These are phyloP conservation scores for Nidularia pulvinata DNA, from an alignment of 768 basidiomycete genomes.

Conservation along the genomic window DNA sequence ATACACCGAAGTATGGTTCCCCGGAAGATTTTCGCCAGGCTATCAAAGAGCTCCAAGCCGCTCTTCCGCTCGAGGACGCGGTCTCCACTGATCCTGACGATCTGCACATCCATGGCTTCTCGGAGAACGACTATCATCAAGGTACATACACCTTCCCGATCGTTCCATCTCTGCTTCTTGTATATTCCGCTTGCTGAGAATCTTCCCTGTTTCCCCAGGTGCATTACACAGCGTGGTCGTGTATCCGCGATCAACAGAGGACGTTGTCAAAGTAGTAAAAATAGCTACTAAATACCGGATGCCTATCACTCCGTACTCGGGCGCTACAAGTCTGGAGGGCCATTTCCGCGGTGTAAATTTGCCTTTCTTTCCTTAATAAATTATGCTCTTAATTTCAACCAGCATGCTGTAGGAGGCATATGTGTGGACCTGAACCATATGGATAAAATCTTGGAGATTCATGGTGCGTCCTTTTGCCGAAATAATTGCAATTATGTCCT, in stretches of 20 bases:
- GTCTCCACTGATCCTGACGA: constrained; percentile 55
- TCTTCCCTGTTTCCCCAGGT: constrained; percentile 20
- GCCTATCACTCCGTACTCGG: constrained; percentile 79
- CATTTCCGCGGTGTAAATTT: constrained; percentile 62
- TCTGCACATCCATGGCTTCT: constrained; percentile 53
- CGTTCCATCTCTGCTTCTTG: background rate
- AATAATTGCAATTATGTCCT: background rate
- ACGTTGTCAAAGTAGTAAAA: constrained; percentile 79
- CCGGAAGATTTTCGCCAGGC: constrained; percentile 51
- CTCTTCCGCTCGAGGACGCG: constrained; percentile 30
- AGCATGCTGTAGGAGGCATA: constrained; percentile 60
- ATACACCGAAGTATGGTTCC: constrained; percentile 41
- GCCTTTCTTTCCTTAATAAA: background rate
- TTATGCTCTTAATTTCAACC: background rate
- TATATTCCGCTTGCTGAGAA: background rate
- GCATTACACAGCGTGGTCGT: constrained; percentile 58
- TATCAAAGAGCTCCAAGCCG: constrained; percentile 42
- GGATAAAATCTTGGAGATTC: constrained; percentile 76
- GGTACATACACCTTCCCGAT: constrained; percentile 27
- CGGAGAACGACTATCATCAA: constrained; percentile 48
- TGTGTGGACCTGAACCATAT: constrained; percentile 80
- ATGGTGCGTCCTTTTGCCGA: constrained; percentile 41
- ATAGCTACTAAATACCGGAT: constrained; percentile 74
- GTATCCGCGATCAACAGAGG: constrained; percentile 70
- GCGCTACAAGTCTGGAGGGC: constrained; percentile 83